Conservation (phyloP, 306 rosid genomes). For the Elaeagnus macrophylla region DNA sequence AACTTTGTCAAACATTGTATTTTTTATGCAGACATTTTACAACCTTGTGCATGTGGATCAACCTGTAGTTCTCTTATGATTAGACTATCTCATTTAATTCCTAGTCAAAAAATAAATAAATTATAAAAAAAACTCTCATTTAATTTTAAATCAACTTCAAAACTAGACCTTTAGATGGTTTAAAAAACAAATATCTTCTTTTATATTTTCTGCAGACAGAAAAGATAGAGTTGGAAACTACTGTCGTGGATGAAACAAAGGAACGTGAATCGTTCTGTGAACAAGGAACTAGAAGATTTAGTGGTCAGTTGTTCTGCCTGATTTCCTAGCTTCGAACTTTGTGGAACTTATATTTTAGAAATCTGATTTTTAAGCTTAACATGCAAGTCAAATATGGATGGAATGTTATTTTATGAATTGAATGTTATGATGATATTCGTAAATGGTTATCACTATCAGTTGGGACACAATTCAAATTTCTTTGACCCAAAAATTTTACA, state of each 20-base stretch:
- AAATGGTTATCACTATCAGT: not conserved
- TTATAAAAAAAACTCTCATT: too few relatives aligned
- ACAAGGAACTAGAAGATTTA: constrained; percentile 83
- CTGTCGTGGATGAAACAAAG: constrained; percentile 97
- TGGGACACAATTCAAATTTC: not conserved
- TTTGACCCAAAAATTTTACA: not conserved
- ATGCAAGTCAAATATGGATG: not conserved
- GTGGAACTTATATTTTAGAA: not conserved
- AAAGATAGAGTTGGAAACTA: constrained; percentile 96
- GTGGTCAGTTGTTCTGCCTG: constrained; percentile 53
- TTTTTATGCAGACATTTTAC: too few relatives aligned
- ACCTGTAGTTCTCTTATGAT: too few relatives aligned
- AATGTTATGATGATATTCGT: not conserved
- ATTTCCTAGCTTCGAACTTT: constrained; percentile 1
- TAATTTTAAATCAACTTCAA: too few relatives aligned
- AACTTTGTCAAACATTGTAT: too few relatives aligned
- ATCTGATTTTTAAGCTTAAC: not conserved
- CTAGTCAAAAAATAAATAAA: too few relatives aligned
- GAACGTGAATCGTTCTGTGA: constrained; percentile 89
- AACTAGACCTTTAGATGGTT: too few relatives aligned
- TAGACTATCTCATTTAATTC: too few relatives aligned
- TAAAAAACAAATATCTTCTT: too few relatives aligned
- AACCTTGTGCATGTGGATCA: too few relatives aligned
- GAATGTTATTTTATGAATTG: not conserved
- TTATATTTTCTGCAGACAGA: constrained; percentile 52